Base-by-base conservation (phyloP, 2,329 filamentous ascomycete genomes). In the Xylaria arbuscula region DNA sequence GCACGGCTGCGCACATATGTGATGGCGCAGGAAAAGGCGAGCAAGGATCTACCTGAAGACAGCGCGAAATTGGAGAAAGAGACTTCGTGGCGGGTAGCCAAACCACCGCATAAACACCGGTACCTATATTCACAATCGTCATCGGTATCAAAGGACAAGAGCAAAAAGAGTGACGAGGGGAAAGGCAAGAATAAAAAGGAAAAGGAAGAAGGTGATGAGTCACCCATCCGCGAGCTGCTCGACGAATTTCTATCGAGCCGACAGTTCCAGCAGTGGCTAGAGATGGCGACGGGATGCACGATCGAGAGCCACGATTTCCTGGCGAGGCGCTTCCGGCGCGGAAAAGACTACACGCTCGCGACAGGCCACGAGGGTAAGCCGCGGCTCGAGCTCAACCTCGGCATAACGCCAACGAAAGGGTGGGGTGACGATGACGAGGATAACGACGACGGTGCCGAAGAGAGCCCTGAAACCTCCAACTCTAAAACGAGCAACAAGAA, bases 21-120 rank as follows among this genome's bases (percentile, higher is more conserved):
- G 55, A 87, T 90, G 71, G 84, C 85, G 0, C 85, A 90, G 73
- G 91, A 94, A 75, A 60, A 69, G 22, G 50, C 61, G 9, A 82
- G 81, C 64, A 78, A 83, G 40, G 47, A 77, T 1, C 76, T 87
- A 5, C 82, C 84, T 0, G 79, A 81, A 17, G 79, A 82, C 17
- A 88, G 86, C 54, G 76, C 80, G 0, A 85, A 86, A 66, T 89
- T 92, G 67, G 88, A 90, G 75, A 84, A 84, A 54, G 82, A 82
- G 70, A 87, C 83, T 50, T 81, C 82, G 0, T 96, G 93, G 92
- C 88, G 86, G 69, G 91, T 97, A 9, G 93, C 96, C 7, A 87
- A 89, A 38, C 96, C 96, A 47, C 96, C 96, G 0, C 94, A 99
- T 82, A 99, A 99, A 83, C 94, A 98, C 78, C 92, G 94, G 15